Base-by-base conservation (phyloP, 208 protist genomes). In the Acanthamoeba divionensis region DNA sequence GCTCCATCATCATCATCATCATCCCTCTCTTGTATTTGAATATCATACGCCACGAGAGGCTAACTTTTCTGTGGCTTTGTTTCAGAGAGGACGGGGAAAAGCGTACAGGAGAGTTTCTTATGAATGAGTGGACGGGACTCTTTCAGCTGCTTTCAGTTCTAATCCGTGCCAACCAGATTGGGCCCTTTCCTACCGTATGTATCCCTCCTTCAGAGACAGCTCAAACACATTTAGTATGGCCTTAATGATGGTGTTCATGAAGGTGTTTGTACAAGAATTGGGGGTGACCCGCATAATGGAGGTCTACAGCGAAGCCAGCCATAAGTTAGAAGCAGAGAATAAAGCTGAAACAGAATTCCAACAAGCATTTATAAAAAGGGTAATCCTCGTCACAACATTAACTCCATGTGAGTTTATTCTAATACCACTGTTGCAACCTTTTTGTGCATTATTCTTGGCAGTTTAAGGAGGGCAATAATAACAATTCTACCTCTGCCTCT, bases 181-280 rank as follows among this genome's bases (percentile, higher is more conserved):
- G 60, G 24, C 71, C 71, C 38, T 82, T 82, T 38, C 71, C 71
- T 13, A 82, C 71, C 10, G 71, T 82, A 57, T 52, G 41, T 9
- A 31, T 29, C 5, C 26, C 24, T 29, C 26, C 18, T 15, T 57
- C 55, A 48, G 8, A 24, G 24, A 41, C 36, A 41, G 36, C 36
- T 6, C 1, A 41, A 1, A 41, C 5, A 41, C 5, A 6, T 41
- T 41, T 41, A 5, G 36, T 5, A 1, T 41, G 36, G 36, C 36
- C 36, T 41, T 41, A 41, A 41, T 41, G 36, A 41, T 41, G 36
- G 36, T 41, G 36, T 41, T 41, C 36, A 41, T 41, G 36, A 41
- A 82, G 71, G 60, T 82, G n/a, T 82, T 82, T 33, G 71, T 82
- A 45, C 71, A 82, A 82, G 71, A 82, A 24, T 36, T 82, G 71